phyloP scores from a whole-genome alignment of 2,329 filamentous ascomycete genomes.

The Hymenoscyphus albidus region DNA sequence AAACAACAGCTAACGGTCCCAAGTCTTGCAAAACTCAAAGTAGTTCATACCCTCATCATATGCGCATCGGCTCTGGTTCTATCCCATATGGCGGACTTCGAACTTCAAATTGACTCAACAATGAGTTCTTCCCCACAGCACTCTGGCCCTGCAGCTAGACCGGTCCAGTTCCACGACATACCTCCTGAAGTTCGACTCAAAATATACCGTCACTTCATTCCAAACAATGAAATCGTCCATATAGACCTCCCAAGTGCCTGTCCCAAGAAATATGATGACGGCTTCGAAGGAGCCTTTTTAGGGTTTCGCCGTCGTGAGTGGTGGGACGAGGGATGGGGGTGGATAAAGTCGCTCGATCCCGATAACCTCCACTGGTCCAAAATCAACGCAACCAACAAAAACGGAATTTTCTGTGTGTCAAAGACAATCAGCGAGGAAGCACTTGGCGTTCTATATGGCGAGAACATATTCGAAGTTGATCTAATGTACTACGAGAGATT shows the following conservation, averaged over 20 bases:
- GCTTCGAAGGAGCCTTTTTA: neutral
- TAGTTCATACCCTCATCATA: neutral
- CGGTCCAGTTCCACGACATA: conserved; percentile 5
- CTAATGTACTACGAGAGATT: neutral
- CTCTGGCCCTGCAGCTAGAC: neutral
- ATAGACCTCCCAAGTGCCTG: neutral
- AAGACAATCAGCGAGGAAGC: conserved; percentile 12
- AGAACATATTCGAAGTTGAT: conserved; percentile 8
- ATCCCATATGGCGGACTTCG: neutral
- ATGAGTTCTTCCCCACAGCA: neutral
- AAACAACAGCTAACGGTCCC: too few relatives aligned
- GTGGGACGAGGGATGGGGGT: neutral
- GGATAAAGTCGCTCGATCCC: too few relatives aligned
- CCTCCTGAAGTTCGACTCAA: conserved; percentile 10
- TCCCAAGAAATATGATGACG: too few relatives aligned
- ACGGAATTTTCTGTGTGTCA: conserved; percentile 7
- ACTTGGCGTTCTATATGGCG: conserved; percentile 10
- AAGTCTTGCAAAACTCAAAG: too few relatives aligned
- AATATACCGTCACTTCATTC: conserved; percentile 13
- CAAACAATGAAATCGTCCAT: neutral
- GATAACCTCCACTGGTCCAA: neutral
- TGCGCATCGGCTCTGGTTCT: neutral
- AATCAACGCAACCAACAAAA: neutral
- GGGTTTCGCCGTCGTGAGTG: neutral
- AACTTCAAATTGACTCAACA: neutral